Base-by-base conservation (phyloP, 768 basidiomycete genomes). In the Pleurotus tuoliensis region DNA sequence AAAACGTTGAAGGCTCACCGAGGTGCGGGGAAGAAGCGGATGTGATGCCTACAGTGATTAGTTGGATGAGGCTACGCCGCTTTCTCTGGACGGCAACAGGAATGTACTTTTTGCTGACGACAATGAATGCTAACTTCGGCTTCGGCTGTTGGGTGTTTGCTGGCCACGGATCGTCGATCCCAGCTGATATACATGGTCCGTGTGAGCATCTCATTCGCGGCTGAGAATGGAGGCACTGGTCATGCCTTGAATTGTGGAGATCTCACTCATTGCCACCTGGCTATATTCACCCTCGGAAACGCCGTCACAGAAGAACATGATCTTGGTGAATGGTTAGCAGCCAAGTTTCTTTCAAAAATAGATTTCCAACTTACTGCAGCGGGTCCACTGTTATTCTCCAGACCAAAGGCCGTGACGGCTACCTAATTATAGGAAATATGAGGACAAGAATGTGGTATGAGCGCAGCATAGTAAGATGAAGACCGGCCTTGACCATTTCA, bases 91-190 rank as follows among this genome's bases (percentile, higher is more conserved):
- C 27, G 27, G 16, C 6, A 47, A 16, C 39, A 47, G 77, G 27
- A 27, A 27, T 44, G 5, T 30, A 56, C 60, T 57, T 70, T 65
- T 88, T 88, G 1, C 81, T 82, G 5, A 88, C 87, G n/a, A 86
- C 73, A 12, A 88, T 76, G 61, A 78, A 86, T 0, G 80, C 77
- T 0, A 88, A n/a, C 1, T 65, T 68, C 0, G 84, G 82, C 56
- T 68, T 66, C 0, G 62, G 59, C 4, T 13, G 22, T 5, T 54
- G 3, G 0, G 27, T 37, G 2, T 63, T 7, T 0, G 48, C 57
- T 24, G 59, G 12, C 61, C 63, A 69, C 0, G 66, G 37, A 12
- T 62, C 61, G 3, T 52, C 22, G 24, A 66, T 63, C 5, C 63
- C 63, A 9, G 39, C 62, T 61, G 25, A 24, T 12, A 30, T 5